These are phyloP conservation scores for Alloteropsis semialata DNA, from an alignment of 176 grass and related monocot species.

Conservation along the genomic window DNA sequence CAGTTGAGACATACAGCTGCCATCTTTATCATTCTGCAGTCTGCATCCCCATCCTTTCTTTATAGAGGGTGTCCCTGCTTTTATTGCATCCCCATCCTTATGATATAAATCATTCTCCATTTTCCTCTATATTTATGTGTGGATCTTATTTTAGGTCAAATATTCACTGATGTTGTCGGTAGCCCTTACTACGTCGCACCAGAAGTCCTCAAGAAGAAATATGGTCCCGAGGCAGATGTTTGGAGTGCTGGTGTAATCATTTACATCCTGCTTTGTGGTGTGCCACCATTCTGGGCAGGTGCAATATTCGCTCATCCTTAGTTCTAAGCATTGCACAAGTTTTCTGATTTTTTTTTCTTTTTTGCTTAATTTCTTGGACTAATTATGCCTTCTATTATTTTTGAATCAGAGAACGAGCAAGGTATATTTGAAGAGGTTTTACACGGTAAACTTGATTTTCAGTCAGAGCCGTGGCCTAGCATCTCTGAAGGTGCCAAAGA, in stretches of 20 bases:
- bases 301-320: neutral
- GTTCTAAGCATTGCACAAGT: neutral
- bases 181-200: slow-evolving; percentile 95
- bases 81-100: too few species aligned
- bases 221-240: slow-evolving; percentile 82
- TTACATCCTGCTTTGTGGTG: slow-evolving; percentile 85
- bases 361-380: neutral
- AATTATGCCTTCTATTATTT: neutral
- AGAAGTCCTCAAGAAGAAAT: slow-evolving; percentile 81
- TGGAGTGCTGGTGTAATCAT: slow-evolving; percentile 96
- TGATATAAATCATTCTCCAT: neutral
- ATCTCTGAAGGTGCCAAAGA: slow-evolving; percentile 90
- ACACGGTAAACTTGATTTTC: slow-evolving; percentile 75
- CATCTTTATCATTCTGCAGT: neutral
- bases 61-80: too few species aligned
- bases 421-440: slow-evolving; percentile 96
- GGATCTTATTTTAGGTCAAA: slow-evolving; percentile 48
- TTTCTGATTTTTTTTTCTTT: neutral
- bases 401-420: slow-evolving; percentile 74
- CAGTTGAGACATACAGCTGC: neutral
- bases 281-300: slow-evolving; percentile 98
- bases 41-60: neutral
- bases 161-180: slow-evolving; percentile 87
- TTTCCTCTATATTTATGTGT: neutral
- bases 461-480: slow-evolving; percentile 89